Percentiles rank a stretch among this genome's conserved stretches.
phyloP scores from a whole-genome alignment of 805 yeast genomes.

The Yamadazyma ubonensis region DNA sequence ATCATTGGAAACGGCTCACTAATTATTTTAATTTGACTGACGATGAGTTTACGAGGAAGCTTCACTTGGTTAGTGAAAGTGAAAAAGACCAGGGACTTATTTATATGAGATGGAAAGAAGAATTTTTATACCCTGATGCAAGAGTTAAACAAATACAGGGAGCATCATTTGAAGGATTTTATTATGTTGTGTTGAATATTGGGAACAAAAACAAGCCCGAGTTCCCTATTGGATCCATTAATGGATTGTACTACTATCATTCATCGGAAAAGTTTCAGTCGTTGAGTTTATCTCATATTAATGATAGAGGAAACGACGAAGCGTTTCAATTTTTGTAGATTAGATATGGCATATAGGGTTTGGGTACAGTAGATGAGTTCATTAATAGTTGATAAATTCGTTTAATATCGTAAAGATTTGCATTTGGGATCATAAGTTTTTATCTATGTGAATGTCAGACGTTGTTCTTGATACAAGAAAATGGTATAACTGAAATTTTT shows the following conservation, averaged over 20 bases:
- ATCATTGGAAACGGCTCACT: slow-evolving; percentile 50
- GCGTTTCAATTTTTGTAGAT: slow-evolving; percentile 13
- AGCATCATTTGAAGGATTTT: slow-evolving; percentile 91
- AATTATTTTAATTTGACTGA: slow-evolving; percentile 50
- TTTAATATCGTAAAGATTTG: no score
- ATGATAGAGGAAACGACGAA: slow-evolving; percentile 40
- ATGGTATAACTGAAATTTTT: no score
- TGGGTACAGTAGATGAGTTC: no score
- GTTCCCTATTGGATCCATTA: slow-evolving; percentile 60
- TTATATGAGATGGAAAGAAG: slow-evolving; percentile 95
- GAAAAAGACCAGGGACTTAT: slow-evolving; percentile 36
- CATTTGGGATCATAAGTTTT: no score
- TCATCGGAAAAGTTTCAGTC: slow-evolving; percentile 80
- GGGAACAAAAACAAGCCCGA: slow-evolving; percentile 22
- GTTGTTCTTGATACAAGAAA: no score
- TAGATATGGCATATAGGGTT: background rate
- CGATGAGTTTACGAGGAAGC: slow-evolving; percentile 24
- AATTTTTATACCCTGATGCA: slow-evolving; percentile 80
- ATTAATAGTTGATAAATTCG: no score
- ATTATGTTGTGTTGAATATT: slow-evolving; percentile 82
- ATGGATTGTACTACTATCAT: slow-evolving; percentile 81
- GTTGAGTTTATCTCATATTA: slow-evolving; percentile 58
- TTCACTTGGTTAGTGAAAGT: slow-evolving; percentile 31
- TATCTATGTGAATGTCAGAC: no score
- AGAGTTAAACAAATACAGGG: slow-evolving; percentile 56